Conservation (phyloP, 2,329 filamentous ascomycete species). For the Sporothrix inflata region DNA sequence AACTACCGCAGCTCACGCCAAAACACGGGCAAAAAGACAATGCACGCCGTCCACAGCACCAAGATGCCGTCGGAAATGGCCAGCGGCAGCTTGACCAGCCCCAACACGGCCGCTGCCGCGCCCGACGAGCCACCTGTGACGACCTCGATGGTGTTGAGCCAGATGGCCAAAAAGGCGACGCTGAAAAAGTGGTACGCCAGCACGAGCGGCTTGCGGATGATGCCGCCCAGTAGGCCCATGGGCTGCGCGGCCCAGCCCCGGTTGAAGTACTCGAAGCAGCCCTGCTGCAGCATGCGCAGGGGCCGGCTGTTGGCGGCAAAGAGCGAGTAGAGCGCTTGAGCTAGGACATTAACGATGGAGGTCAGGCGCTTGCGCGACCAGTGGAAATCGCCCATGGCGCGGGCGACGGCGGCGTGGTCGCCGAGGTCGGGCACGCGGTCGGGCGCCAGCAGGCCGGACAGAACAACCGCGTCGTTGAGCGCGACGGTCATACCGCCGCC, state of each 20-base stretch:
- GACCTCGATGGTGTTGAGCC: slow-evolving; percentile 55
- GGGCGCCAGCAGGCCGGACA: slow-evolving; percentile 74
- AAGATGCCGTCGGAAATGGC: slow-evolving; percentile 66
- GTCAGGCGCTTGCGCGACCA: slow-evolving; percentile 82
- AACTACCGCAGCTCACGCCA: slow-evolving; percentile 44
- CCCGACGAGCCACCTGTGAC: slow-evolving; percentile 39
- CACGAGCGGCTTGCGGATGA: slow-evolving; percentile 75
- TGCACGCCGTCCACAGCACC: slow-evolving; percentile 78
- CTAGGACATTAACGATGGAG: slow-evolving; percentile 95
- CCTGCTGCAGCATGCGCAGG: slow-evolving; percentile 78
- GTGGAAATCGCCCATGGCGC: slow-evolving; percentile 77
- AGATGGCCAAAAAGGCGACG: slow-evolving; percentile 85
- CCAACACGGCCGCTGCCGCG: slow-evolving; percentile 66
- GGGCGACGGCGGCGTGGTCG: slow-evolving; percentile 66
- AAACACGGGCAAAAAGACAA: slow-evolving; percentile 83
- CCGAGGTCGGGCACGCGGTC: slow-evolving; percentile 68
- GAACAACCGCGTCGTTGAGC: slow-evolving; percentile 84
- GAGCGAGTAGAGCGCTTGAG: slow-evolving; percentile 86
- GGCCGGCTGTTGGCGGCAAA: slow-evolving; percentile 84
- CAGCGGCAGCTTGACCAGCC: slow-evolving; percentile 63
- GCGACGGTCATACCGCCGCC: slow-evolving; percentile 98
- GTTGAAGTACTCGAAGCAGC: slow-evolving; percentile 93
- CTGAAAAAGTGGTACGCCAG: slow-evolving; percentile 94
- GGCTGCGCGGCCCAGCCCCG: slow-evolving; percentile 76
- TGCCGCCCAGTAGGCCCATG: slow-evolving; percentile 76